Conservation (phyloP, 2,329 filamentous ascomycete genomes). For the Penicillium nordicum region DNA sequence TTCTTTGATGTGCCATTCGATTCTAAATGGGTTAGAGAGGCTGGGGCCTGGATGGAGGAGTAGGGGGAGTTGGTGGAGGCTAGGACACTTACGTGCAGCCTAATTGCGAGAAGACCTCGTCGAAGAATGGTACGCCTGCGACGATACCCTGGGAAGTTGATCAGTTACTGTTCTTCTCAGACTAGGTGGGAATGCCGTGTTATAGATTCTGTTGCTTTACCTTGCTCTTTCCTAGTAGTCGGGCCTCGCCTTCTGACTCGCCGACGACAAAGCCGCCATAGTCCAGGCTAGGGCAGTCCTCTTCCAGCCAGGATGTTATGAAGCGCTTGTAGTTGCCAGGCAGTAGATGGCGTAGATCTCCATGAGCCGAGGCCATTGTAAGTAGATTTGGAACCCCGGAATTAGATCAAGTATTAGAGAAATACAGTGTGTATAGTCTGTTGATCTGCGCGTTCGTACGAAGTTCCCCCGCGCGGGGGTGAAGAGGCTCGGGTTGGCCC, state of each 20-base stretch:
- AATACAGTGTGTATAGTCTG: neutral
- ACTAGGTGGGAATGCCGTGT: neutral
- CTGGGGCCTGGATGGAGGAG: too few relatives aligned
- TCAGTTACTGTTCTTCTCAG: neutral
- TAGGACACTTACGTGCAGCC: slow-evolving; percentile 64
- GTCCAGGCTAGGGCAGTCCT: slow-evolving; percentile 95
- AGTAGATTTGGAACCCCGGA: neutral
- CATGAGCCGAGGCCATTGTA: slow-evolving; percentile 55
- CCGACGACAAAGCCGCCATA: slow-evolving; percentile 97
- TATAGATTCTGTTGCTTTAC: slow-evolving; percentile 26
- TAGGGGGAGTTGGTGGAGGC: too few relatives aligned
- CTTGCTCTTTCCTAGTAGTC: slow-evolving; percentile 56
- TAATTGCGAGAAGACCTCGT: slow-evolving; percentile 86
- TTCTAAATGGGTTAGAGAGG: slow-evolving; percentile 41
- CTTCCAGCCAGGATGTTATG: slow-evolving; percentile 81
- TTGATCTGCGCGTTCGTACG: neutral
- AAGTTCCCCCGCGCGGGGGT: slow-evolving; percentile 8
- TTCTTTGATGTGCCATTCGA: slow-evolving; percentile 82
- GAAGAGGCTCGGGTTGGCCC: slow-evolving; percentile 1
- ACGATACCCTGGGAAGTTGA: slow-evolving; percentile 62
- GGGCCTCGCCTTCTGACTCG: slow-evolving; percentile 43
- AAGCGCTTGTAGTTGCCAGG: slow-evolving; percentile 79
- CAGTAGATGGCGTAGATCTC: slow-evolving; percentile 68
- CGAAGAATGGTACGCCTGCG: slow-evolving; percentile 90
- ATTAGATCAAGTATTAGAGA: neutral